phyloP scores from a whole-genome alignment of 495 filamentous ascomycete species.

The Hypoxylon fragiforme region DNA sequence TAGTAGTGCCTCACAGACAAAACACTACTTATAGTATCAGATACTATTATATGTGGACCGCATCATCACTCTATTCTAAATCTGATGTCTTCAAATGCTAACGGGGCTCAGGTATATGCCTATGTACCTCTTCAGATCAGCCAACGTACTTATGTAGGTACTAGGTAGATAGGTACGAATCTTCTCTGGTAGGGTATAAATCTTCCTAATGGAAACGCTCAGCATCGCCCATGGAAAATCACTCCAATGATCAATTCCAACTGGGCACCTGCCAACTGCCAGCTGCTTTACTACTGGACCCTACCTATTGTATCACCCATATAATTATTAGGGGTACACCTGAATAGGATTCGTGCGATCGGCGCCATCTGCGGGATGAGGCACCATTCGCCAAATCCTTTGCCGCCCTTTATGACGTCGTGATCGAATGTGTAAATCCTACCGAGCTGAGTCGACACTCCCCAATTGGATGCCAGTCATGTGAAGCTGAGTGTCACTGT shows the following conservation, averaged over 20 bases:
- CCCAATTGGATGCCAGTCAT: slow-evolving; percentile 14
- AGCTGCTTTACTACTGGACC: too few species aligned
- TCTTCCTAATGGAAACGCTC: too few species aligned
- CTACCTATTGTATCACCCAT: too few species aligned
- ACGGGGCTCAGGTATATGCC: not conserved
- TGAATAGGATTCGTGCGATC: not conserved
- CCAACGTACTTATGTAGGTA: too few species aligned
- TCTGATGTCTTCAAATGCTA: not conserved
- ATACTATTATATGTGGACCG: not conserved
- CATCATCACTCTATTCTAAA: not conserved
- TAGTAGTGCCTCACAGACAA: slow-evolving; percentile 17
- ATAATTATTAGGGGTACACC: not conserved
- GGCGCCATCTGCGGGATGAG: slow-evolving; percentile 23
- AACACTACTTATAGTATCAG: slow-evolving; percentile 16
- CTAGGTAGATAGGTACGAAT: too few species aligned
- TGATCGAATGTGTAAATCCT: slow-evolving; percentile 10
- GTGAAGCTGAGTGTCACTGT: too few species aligned
- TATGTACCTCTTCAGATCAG: too few species aligned
- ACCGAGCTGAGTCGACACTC: slow-evolving; percentile 7
- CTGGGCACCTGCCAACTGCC: too few species aligned
- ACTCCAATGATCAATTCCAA: too few species aligned
- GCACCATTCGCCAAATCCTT: slow-evolving; percentile 5
- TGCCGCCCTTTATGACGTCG: slow-evolving; percentile 21
- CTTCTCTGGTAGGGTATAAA: too few species aligned
- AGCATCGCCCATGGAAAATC: too few species aligned